phyloP scores from a whole-genome alignment of 768 basidiomycete genomes.

The Leccinum subgranulosum region DNA sequence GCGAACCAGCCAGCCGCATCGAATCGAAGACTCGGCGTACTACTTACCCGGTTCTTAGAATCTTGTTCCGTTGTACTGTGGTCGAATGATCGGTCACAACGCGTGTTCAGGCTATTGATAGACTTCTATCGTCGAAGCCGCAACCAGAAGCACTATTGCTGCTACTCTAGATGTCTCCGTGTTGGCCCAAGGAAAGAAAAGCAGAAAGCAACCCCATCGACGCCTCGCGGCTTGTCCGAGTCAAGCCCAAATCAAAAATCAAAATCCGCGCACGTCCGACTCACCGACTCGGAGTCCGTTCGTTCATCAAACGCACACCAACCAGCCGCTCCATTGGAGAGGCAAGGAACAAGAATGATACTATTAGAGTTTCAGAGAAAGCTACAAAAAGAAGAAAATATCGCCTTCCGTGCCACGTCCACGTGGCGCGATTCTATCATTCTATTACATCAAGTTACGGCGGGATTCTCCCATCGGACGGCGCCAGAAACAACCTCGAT shows the following conservation, averaged over 20 bases:
- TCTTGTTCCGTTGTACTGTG: background rate
- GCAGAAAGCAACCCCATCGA: background rate
- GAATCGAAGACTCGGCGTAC: background rate
- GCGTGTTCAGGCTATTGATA: background rate
- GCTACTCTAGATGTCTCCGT: background rate
- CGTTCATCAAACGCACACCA: background rate
- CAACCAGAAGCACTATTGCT: too few species aligned
- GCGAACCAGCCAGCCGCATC: background rate
- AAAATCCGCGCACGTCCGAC: background rate
- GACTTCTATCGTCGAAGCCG: background rate
- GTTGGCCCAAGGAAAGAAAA: background rate
- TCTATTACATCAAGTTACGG: background rate
- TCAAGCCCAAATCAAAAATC: background rate
- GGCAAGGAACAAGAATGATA: background rate
- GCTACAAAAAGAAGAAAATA: background rate
- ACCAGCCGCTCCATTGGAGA: background rate
- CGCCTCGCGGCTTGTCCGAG: background rate
- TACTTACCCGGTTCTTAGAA: background rate
- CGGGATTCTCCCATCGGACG: background rate
- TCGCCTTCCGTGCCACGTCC: background rate
- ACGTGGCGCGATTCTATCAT: slow-evolving; percentile 19
- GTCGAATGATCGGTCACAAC: background rate
- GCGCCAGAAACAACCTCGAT: slow-evolving; percentile 9
- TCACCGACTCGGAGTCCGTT: background rate
- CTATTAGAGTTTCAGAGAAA: background rate